Percentiles rank a stretch among this genome's conserved stretches.
Evolutionary conservation across 257 asterid genomes (phyloP).

Genomic region (Verbena officinalis): DNA sequence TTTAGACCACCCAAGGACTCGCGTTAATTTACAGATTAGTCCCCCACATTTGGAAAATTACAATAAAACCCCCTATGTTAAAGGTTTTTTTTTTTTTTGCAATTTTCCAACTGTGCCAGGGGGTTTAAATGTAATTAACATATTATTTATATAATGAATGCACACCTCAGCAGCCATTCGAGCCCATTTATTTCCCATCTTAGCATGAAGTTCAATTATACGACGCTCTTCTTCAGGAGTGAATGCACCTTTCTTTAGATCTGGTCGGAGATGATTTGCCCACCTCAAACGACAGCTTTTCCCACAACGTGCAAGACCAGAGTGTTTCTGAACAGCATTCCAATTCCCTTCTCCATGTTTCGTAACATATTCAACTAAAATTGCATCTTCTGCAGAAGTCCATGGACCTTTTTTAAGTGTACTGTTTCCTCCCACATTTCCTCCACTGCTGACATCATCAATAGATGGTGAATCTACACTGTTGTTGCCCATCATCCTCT

Average conservation of each 20-base stretch:
- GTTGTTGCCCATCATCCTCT: conserved; percentile 37
- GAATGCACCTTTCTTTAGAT: conserved; percentile 63
- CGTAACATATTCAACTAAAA: conserved; percentile 54
- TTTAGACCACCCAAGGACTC: too few species aligned
- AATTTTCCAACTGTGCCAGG: too few species aligned
- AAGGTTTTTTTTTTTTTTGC: too few species aligned
- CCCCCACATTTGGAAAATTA: too few species aligned
- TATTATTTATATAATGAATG: too few species aligned
- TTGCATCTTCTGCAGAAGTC: conserved; percentile 61
- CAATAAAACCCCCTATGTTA: too few species aligned
- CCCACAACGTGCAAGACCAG: conserved; percentile 72
- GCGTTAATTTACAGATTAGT: too few species aligned
- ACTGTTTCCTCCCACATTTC: conserved; percentile 40
- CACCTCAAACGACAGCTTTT: conserved; percentile 74
- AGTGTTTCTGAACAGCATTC: conserved; percentile 62
- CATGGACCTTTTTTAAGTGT: conserved; percentile 66
- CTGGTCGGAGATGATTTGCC: conserved; percentile 73
- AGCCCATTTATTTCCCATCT: conserved; percentile 73
- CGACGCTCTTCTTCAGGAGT: conserved; percentile 55
- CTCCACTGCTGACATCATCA: conserved; percentile 51
- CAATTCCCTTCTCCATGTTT: conserved; percentile 68
- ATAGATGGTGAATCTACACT: conserved; percentile 39
- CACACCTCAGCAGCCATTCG: conserved; percentile 67
- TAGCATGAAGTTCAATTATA: conserved; percentile 59
- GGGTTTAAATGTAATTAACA: too few species aligned